Base-by-base conservation (phyloP, 495 filamentous ascomycete genomes). In the Staphylotrichum longicolle region DNA sequence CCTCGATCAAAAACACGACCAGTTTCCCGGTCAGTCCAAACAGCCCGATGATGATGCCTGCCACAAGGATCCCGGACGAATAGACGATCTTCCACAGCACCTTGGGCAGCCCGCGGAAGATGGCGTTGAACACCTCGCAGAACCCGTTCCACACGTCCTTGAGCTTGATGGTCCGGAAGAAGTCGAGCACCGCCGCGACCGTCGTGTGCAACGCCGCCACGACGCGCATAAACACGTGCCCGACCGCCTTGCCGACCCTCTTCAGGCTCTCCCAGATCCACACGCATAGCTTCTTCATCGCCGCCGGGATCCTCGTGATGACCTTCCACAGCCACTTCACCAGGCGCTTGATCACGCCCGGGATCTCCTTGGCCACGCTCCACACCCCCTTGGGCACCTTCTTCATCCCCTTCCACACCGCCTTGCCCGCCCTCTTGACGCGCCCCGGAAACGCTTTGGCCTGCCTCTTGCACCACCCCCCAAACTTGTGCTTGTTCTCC, bases 121-220 rank as follows among this genome's bases (percentile, higher is more conserved):
- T 41, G 8, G 73, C 67, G 32, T 58, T 40, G 5, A 75, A 48
- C 8, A 74, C 63, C n/a, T 63, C 62, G 20, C 58, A 39, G 37
- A 78, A 52, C 7, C 74, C 75, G 49, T 74, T 66, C 68, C 68
- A 71, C 12, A 80, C 68, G 54, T 78, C 72, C 54, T 63, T 66
- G 45, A 78, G 64, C 15, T 74, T 77, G 58, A 78, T 70, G 4
- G 39, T 50, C 46, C 70, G 58, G 63, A 80, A 78, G 61, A 75
- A 74, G 37, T 60, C 65, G 44, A 71, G 32, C 30, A 77, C 51
- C 1, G 74, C 76, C 42, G 63, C 54, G 5, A 75, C 47, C 4
- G 68, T 64, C 5, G 77, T 78, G 14, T 78, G 76, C 5, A 78
- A 7, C 5, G 69, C 67, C 12, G 76, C 72, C 4, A 74, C 52